phyloP scores from a whole-genome alignment of 2,329 filamentous ascomycete genomes.

The Fusarium sulawesiense region DNA sequence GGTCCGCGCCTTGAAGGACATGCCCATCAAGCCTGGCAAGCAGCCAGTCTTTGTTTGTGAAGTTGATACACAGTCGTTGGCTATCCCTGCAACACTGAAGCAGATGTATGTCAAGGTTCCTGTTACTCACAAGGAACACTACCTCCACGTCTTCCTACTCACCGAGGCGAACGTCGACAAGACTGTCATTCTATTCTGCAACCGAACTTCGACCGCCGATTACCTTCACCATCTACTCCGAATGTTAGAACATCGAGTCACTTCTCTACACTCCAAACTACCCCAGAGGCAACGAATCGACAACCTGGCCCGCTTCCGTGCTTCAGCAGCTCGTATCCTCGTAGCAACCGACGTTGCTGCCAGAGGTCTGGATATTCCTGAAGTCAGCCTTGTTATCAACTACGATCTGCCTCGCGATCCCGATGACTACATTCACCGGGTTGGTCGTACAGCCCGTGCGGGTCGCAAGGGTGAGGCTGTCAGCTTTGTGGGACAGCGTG shows the following conservation, averaged over 20 bases:
- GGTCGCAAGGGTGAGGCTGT: constrained; percentile 85
- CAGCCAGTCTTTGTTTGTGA: constrained; percentile 90
- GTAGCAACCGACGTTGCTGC: constrained; percentile 96
- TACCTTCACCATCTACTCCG: constrained; percentile 89
- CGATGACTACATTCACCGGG: constrained; percentile 96
- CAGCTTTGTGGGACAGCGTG: constrained; percentile 91
- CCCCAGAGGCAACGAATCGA: constrained; percentile 85
- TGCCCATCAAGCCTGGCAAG: constrained; percentile 75
- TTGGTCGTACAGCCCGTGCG: constrained; percentile 93
- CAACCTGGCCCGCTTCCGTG: constrained; percentile 92
- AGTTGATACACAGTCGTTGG: constrained; percentile 78
- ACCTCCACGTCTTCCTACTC: constrained; percentile 87
- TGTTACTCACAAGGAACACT: constrained; percentile 93
- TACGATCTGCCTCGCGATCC: constrained; percentile 97
- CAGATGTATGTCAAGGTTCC: constrained; percentile 91
- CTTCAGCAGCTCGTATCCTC: constrained; percentile 86
- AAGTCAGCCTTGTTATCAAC: constrained; percentile 90
- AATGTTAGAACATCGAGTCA: constrained; percentile 88
- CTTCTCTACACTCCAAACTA: constrained; percentile 87
- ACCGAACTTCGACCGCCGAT: constrained; percentile 88
- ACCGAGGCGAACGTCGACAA: constrained; percentile 81
- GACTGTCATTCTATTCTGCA: constrained; percentile 92
- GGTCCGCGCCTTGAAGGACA: constrained; percentile 85
- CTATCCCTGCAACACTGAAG: constrained; percentile 81
- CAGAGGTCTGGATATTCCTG: constrained; percentile 93